Conservation (phyloP, 768 basidiomycete species). For the Brasilioporus rufonigricans region DNA sequence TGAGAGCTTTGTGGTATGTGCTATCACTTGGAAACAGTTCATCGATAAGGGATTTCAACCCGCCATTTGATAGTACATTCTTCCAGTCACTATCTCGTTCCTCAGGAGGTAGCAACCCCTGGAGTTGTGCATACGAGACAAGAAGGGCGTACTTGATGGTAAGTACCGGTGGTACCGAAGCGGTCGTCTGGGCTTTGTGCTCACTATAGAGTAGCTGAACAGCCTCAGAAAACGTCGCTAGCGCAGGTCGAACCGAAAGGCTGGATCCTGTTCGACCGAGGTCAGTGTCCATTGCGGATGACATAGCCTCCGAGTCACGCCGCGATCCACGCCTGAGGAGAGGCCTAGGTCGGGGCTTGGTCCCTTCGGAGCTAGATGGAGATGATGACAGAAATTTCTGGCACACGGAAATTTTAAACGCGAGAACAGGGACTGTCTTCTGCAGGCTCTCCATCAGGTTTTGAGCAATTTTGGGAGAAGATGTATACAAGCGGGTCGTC, state of each 20-base stretch:
- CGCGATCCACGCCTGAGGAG: slow-evolving; percentile 26
- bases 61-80: slow-evolving; percentile 24
- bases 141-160: slow-evolving; percentile 40
- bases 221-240: slow-evolving; percentile 27
- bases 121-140: slow-evolving; percentile 38
- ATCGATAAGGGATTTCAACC: slow-evolving; percentile 26
- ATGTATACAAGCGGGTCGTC: slow-evolving; percentile 34
- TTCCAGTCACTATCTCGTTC: slow-evolving; percentile 38
- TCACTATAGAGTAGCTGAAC: slow-evolving; percentile 22
- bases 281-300: slow-evolving; percentile 9
- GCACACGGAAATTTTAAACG: slow-evolving; percentile 45
- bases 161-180: slow-evolving; percentile 8
- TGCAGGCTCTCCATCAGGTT: slow-evolving; percentile 38
- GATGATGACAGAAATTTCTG: slow-evolving; percentile 36
- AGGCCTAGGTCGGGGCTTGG: slow-evolving; percentile 34
- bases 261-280: slow-evolving; percentile 17
- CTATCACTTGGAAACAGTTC: slow-evolving; percentile 24
- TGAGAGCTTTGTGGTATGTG: slow-evolving; percentile 28
- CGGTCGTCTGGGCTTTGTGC: slow-evolving; percentile 5
- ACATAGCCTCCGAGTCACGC: slow-evolving; percentile 3
- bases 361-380: slow-evolving; percentile 7
- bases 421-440: slow-evolving; percentile 34
- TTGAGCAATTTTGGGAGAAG: slow-evolving; percentile 28
- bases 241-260: slow-evolving; percentile 26
- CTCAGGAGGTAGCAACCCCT: slow-evolving; percentile 18